phyloP scores from a whole-genome alignment of 352 stramenopile genomes.

The Pythium oligandrum region DNA sequence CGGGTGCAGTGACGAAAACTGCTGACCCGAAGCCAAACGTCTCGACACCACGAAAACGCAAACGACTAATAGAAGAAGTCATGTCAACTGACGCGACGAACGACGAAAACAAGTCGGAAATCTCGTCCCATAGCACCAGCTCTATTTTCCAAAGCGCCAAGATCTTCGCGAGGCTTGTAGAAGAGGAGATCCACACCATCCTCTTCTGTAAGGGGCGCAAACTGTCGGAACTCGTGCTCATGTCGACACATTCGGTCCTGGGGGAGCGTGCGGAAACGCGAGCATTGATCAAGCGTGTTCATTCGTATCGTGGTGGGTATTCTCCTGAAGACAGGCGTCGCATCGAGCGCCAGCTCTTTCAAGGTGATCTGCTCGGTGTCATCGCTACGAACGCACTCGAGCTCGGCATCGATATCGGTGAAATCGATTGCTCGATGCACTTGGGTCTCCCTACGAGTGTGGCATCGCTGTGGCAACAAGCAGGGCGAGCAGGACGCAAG shows the following conservation, averaged over 20 bases:
- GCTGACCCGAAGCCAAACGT: too few species aligned
- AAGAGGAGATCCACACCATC: slow-evolving; percentile 88
- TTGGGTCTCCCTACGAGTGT: slow-evolving; percentile 92
- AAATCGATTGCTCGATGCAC: slow-evolving; percentile 95
- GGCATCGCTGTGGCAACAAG: slow-evolving; percentile 95
- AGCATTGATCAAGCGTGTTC: slow-evolving; percentile 66
- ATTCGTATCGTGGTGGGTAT: slow-evolving; percentile 96
- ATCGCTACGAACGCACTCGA: slow-evolving; percentile 97
- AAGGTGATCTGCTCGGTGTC: slow-evolving; percentile 92
- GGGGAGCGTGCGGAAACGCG: slow-evolving; percentile 32
- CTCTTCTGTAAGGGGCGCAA: slow-evolving; percentile 95
- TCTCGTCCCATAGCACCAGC: slow-evolving; percentile 27
- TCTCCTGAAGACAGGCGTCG: slow-evolving; percentile 82
- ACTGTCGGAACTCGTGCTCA: slow-evolving; percentile 90
- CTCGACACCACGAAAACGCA: not conserved
- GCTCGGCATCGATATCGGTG: slow-evolving; percentile 94
- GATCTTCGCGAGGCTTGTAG: slow-evolving; percentile 90
- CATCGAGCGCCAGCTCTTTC: slow-evolving; percentile 96
- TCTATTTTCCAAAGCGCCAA: slow-evolving; percentile 89
- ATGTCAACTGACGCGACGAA: too few species aligned
- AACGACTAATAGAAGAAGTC: not conserved
- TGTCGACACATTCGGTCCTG: slow-evolving; percentile 76
- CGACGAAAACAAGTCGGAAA: too few species aligned
- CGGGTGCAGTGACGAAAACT: slow-evolving; percentile 15
- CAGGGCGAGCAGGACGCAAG: slow-evolving; percentile 91